Base-by-base conservation (phyloP, 192 early-diverging fungal genomes). In the Borealophlyctis nickersoniae region DNA sequence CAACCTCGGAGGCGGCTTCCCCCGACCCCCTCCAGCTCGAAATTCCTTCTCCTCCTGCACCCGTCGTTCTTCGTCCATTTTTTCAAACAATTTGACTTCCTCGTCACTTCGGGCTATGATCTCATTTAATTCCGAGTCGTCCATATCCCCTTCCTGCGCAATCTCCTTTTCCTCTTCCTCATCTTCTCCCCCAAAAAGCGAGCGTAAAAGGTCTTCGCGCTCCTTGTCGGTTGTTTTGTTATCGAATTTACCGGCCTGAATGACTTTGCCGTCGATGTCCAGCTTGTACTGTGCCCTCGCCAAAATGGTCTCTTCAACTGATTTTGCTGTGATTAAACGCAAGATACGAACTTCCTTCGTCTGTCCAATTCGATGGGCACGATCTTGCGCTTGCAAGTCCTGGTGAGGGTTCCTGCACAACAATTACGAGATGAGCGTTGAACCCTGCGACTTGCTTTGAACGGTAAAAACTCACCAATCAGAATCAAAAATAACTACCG, bases 201-300 rank as follows among this genome's bases (percentile, higher is more conserved):
- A 84, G 33, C 94, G 87, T 69, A 99, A 70, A 53, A 95, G 85
- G 7, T 85, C 87, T 62, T 99, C 97, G 51, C 93, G 88, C 70
- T 99, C 97, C 54, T 92, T 88, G 24, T 88, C 90, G 0, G 89
- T 89, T 73, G 91, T 94, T 69, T 95, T 93, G 66, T 98, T 88
- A 72, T 99, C 97, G 72, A 99, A 99, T 78, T 98, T 99, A 56
- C 97, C 97, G 49, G 95, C 95, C 76, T 99, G 95, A 72, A 99
- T 99, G 57, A 99, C 92, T 73, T 98, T 97, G 56, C 92, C 93
- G 63, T 99, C 97, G 69, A 99, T 88, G 62, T 95, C 92, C 34
- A 96, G 78, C 73, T 99, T 99, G 77, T 90, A 92, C 70, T 97
- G 92, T 24, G 95, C 95, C 48, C 93, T 81, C 1, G 87, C 90